These are phyloP conservation scores for Grosmannia clavigera DNA, from an alignment of 2,329 filamentous ascomycete species.

Conservation along the genomic window DNA sequence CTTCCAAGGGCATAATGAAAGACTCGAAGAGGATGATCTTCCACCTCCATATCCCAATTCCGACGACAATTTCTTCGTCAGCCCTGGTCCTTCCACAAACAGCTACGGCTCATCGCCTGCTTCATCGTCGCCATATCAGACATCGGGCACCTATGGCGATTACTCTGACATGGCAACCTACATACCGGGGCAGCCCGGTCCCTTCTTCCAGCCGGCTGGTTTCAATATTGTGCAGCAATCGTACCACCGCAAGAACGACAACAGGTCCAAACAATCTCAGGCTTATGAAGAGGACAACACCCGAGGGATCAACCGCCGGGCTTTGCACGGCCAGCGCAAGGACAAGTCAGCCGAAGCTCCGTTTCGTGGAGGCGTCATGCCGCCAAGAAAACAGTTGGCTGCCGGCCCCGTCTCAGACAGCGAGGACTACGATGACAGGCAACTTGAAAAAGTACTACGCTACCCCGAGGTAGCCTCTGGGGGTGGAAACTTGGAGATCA, in stretches of 20 bases:
- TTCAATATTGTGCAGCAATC: constrained; percentile 1
- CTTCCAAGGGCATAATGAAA: neutral
- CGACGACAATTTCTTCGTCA: neutral
- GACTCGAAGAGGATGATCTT: neutral
- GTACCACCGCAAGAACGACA: neutral
- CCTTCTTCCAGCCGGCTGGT: neutral
- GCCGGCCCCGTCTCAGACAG: neutral
- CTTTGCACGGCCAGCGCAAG: neutral
- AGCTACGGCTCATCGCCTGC: neutral
- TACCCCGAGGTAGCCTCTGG: neutral
- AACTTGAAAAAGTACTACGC: neutral
- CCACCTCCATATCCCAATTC: neutral
- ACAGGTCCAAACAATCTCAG: neutral
- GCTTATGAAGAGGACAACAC: neutral
- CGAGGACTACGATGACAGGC: neutral
- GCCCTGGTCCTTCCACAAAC: neutral
- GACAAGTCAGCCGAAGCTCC: neutral
- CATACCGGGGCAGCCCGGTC: neutral
- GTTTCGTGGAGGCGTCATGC: neutral
- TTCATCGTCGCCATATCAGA: neutral
- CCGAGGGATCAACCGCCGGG: neutral
- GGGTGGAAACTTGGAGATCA: neutral
- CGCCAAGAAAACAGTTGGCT: neutral
- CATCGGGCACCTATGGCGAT: neutral
- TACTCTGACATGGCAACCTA: neutral